Base-by-base conservation (phyloP, 2,329 filamentous ascomycete species). In the Monilinia laxa region DNA sequence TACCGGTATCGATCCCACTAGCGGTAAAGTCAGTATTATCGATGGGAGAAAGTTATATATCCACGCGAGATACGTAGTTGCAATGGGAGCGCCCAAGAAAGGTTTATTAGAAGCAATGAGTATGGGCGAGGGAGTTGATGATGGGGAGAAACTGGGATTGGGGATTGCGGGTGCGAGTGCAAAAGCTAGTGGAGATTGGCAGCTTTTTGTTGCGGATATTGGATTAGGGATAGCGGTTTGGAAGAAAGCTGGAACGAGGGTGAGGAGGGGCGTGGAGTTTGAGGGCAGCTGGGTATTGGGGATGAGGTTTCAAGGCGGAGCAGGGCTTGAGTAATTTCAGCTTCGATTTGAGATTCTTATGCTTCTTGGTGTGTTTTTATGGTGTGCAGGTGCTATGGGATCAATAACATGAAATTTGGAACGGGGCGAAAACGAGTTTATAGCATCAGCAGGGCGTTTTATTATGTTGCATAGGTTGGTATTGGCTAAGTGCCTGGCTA, bases 201-300 rank as follows among this genome's bases (percentile, higher is more conserved):
- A 89, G 64, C 80, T 98, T 1, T 91, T 87, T 75, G 86, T 98
- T 16, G 92, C 89, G 2, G 95, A 99, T 76, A 89, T 97, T 71
- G 94, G 95, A 0, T 85, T 97, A 18, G 88, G 88, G 2, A 88
- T 91, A 67, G 86, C 90, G 4, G 91, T 93, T 4, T 96, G 93
- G 90, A 90, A 89, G 75, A 92, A 92, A 76, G 90, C 91, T 0
- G 91, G 91, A 2, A 92, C 91, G 5, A 89, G 90, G 75, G 86
- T 92, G 62, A 87, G 93, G 25, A 88, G 91, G 71, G 93, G 93
- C 0, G 89, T 97, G 66, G 92, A 93, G 73, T 98, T 97, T 81
- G 92, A 92, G 31, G 87, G 88, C 68, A 86, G 88, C 71, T 98
- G 94, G 94, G 88, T 95, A 69, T 83, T 96, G 18, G 87, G 89